These are phyloP conservation scores for Yamadazyma pseudoaaseri DNA, from an alignment of 1,139 yeast genomes.

Conservation along the genomic window DNA sequence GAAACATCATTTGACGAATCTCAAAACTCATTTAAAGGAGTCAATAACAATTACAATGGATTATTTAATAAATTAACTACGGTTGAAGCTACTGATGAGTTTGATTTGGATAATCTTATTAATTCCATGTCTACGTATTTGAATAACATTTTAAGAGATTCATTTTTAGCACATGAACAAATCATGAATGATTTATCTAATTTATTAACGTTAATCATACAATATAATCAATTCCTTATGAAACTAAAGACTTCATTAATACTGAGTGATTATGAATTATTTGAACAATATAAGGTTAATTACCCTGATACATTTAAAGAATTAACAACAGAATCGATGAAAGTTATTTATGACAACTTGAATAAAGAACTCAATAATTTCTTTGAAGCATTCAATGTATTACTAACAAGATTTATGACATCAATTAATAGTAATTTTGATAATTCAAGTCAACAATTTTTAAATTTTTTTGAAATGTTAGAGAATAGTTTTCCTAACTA, in stretches of 20 bases:
- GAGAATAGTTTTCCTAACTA: conserved; percentile 41
- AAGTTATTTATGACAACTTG: conserved; percentile 37
- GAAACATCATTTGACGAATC: conserved; percentile 10
- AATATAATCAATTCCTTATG: conserved; percentile 54
- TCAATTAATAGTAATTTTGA: conserved; percentile 61
- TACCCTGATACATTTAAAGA: conserved; percentile 40
- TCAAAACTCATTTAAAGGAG: conserved; percentile 6
- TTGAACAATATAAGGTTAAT: conserved; percentile 35
- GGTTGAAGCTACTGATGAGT: conserved; percentile 1
- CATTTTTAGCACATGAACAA: conserved; percentile 62
- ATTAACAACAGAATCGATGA: conserved; percentile 39
- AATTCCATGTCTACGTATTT: conserved; percentile 55
- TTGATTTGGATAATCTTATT: conserved; percentile 53
- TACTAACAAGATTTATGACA: conserved; percentile 52
- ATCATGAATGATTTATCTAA: conserved; percentile 49
- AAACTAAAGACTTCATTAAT: conserved; percentile 58
- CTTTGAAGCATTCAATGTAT: conserved; percentile 53
- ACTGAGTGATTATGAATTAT: conserved; percentile 47
- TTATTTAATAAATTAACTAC: conserved; percentile 27
- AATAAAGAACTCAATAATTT: conserved; percentile 51
- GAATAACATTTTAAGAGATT: conserved; percentile 64
- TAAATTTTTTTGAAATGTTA: conserved; percentile 52
- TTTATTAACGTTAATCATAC: conserved; percentile 47
- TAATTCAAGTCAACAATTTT: conserved; percentile 57
- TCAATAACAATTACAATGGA: conserved; percentile 21